A percentile compares a stretch with the other conserved stretches of the same genome.
These are phyloP conservation scores for Jamesozyma piceae DNA, from an alignment of 805 yeast genomes.

Conservation along the genomic window DNA sequence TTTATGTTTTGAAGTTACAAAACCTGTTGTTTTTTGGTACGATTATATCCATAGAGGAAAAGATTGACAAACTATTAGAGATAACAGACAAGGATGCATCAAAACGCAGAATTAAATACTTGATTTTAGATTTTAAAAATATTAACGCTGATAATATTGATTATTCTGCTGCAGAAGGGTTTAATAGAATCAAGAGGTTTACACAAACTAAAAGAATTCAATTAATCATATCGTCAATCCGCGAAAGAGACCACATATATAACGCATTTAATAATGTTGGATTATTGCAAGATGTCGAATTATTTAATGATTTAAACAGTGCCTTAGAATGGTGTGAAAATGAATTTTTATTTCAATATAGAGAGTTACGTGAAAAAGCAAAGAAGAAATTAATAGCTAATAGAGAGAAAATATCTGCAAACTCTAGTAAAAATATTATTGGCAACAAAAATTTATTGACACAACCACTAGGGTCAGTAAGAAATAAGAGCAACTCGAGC, in stretches of 20 bases:
- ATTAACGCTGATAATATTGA: constrained; percentile 67
- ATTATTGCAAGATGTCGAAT: constrained; percentile 48
- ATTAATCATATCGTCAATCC: constrained; percentile 70
- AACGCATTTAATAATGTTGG: constrained; percentile 77
- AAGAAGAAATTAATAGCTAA: constrained; percentile 6
- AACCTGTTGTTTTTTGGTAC: constrained; percentile 93
- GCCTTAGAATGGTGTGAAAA: constrained; percentile 98
- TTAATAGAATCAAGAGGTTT: constrained; percentile 74
- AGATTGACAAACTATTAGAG: constrained; percentile 58
- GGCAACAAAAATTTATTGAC: neutral
- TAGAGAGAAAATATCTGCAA: neutral
- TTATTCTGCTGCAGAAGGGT: constrained; percentile 93
- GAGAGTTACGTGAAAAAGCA: constrained; percentile 26
- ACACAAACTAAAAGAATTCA: constrained; percentile 59
- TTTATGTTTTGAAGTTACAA: constrained; percentile 74
- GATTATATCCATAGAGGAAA: constrained; percentile 79
- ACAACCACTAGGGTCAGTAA: neutral
- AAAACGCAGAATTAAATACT: constrained; percentile 59
- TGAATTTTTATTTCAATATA: constrained; percentile 49
- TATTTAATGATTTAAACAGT: constrained; percentile 71
- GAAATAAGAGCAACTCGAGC: constrained; percentile 1
- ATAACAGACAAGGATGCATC: constrained; percentile 31
- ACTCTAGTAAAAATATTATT: neutral
- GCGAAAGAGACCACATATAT: constrained; percentile 54
- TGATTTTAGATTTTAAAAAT: constrained; percentile 76